Conservation (phyloP, 164 flowering plant genomes). For the Tetracentron sinense region DNA sequence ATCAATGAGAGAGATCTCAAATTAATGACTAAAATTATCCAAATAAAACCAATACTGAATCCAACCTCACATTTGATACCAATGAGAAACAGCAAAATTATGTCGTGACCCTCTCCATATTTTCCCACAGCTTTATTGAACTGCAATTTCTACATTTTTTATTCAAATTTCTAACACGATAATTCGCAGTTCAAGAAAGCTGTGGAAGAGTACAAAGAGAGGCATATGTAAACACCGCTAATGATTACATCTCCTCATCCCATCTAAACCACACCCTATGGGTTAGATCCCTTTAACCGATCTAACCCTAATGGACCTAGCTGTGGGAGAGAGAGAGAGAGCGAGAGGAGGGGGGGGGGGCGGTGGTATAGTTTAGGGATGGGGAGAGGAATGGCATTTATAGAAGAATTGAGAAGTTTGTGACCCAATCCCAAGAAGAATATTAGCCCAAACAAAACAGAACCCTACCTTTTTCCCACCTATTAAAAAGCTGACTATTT, state of each 20-base stretch:
- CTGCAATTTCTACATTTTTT: conserved; percentile 21
- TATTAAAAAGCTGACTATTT: conserved; percentile 26
- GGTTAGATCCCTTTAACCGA: neutral
- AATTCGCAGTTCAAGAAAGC: conserved; percentile 78
- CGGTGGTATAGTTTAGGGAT: neutral
- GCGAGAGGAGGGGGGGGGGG: neutral
- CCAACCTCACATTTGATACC: too few species aligned
- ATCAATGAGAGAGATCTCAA: too few species aligned
- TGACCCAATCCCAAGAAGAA: conserved; percentile 24
- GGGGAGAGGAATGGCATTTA: conserved; percentile 1
- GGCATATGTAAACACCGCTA: conserved; percentile 31
- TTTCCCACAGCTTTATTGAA: conserved; percentile 73
- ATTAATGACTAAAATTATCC: too few species aligned
- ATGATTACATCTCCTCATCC: too few species aligned
- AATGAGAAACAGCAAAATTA: neutral
- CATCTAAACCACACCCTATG: neutral
- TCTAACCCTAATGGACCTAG: neutral
- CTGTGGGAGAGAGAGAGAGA: neutral
- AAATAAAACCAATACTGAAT: too few species aligned
- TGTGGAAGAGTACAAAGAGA: conserved; percentile 71
- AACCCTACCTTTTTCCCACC: conserved; percentile 7
- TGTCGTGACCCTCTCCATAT: conserved; percentile 34
- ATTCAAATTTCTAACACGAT: neutral
- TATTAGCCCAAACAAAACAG: conserved; percentile 16
- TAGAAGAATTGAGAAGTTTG: conserved; percentile 11